These are phyloP conservation scores for Syzygium aqueum DNA, from an alignment of 345 rosid genomes.

Conservation along the genomic window DNA sequence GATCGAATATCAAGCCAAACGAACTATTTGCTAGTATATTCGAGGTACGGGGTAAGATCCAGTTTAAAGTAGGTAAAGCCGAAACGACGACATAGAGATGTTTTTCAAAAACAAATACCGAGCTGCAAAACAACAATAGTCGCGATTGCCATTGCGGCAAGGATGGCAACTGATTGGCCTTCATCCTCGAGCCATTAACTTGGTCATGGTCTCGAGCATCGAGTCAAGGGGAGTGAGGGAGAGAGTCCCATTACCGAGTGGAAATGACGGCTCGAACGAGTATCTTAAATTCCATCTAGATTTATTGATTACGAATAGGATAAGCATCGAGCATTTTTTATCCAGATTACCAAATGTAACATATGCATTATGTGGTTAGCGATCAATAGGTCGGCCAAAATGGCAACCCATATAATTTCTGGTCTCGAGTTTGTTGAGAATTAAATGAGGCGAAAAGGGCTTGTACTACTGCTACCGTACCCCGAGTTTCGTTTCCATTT, in stretches of 20 bases:
- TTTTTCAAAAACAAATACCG: too few species aligned
- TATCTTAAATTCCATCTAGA: too few species aligned
- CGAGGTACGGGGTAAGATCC: neutral
- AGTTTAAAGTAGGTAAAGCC: rapidly evolving
- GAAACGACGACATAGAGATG: rapidly evolving
- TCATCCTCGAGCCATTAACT: neutral
- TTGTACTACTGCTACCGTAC: neutral
- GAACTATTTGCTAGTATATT: neutral
- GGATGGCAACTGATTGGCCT: rapidly evolving
- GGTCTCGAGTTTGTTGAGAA: neutral
- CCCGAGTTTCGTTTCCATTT: neutral
- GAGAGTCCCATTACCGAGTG: too few species aligned
- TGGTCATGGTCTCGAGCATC: neutral
- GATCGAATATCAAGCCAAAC: rapidly evolving
- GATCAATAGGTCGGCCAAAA: too few species aligned
- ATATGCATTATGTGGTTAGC: neutral
- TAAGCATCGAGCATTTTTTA: rapidly evolving
- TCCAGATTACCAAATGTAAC: neutral
- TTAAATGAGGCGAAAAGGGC: neutral
- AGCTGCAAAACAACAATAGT: too few species aligned
- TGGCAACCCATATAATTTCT: neutral
- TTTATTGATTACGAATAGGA: too few species aligned
- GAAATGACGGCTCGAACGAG: too few species aligned
- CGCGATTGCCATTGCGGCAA: neutral
- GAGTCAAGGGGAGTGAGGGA: too few species aligned